Evolutionary conservation across 1,284 basidiomycete genomes (phyloP), one percentile per base, ranked within the genome.

Genomic region (Rhodotorula sp.): DNA sequence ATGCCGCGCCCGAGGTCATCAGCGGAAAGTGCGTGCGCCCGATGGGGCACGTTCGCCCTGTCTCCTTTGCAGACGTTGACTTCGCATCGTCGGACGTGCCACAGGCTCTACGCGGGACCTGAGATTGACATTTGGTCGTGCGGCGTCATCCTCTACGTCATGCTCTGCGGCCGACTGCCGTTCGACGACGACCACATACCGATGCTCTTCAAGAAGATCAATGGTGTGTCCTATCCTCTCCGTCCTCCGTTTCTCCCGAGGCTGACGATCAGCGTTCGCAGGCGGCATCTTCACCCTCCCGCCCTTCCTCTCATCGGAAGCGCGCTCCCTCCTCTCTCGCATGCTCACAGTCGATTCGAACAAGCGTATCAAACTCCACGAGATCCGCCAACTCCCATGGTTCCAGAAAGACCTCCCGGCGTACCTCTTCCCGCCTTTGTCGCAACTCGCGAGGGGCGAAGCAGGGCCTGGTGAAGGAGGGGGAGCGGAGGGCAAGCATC

Each of bases 71-170:
- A 20, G 4, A 15, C 34, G 29, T n/a, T 49, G 34, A 27, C 47
- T 53, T 69, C n/a, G 32, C 47, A 19, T 9, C 49, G 27, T 13
- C 19, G 29, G 63, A 44, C 39, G 39, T 13, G 39, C 59, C 6
- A 15, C 69, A 83, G 82, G 68, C 84, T 94, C 13, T 97, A 97
- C 79, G 92, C 92, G 2, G 94, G 94, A 0, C 93, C 94, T 0
- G 94, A 95, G 80, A 94, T 96, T 76, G 94, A 97, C 77, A 92
- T 96, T n/a, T 97, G 94, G 94, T 92, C 90, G 76, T 91, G 91
- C 67, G 94, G 94, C 0, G 93, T 96, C 46, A 96, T 97, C 76
- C 85, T 97, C 66, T 96, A 93, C 81, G 94, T 96, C 61, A 92
- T 97, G 88, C 85, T 97, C 10, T 94, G 90, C 78, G 94, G 94